A percentile compares a stretch with the other conserved stretches of the same genome.
Evolutionary conservation across 1,139 yeast species (phyloP).

Genomic region (Yamadazyma songkhlaensis): DNA sequence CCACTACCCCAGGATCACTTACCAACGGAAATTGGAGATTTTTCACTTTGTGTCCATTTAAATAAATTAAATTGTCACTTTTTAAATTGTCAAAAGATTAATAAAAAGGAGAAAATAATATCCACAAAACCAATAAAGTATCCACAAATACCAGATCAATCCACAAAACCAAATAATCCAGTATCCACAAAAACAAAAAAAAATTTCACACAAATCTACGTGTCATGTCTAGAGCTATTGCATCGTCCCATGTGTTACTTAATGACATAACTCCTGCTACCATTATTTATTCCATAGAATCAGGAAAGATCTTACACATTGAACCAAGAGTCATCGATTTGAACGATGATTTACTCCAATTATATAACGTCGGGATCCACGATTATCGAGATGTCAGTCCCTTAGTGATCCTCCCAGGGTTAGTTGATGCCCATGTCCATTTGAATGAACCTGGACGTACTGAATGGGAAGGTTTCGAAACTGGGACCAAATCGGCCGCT

Average conservation of each 20-base stretch:
- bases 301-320: constrained; percentile 66
- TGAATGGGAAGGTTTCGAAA: constrained; percentile 94
- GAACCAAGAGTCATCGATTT: constrained; percentile 23
- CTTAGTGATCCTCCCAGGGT: constrained; percentile 74
- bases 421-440: constrained; percentile 92
- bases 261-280: constrained; percentile 61
- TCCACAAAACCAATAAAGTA: background rate
- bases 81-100: no score
- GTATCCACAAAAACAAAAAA: no score
- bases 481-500: constrained; percentile 91
- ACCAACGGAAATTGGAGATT: no score
- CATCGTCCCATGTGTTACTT: constrained; percentile 64
- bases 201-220: background rate
- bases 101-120: no score
- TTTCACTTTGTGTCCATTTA: no score
- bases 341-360: constrained; percentile 34
- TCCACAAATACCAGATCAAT: no score
- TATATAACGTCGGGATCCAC: constrained; percentile 40
- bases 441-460: constrained; percentile 93
- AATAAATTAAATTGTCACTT: no score
- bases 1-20: no score
- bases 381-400: constrained; percentile 61
- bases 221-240: constrained; percentile 60
- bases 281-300: constrained; percentile 54
- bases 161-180: constrained; percentile 1